Evolutionary conservation across 768 basidiomycete species (phyloP).

Genomic region (Tulasnella sp.): DNA sequence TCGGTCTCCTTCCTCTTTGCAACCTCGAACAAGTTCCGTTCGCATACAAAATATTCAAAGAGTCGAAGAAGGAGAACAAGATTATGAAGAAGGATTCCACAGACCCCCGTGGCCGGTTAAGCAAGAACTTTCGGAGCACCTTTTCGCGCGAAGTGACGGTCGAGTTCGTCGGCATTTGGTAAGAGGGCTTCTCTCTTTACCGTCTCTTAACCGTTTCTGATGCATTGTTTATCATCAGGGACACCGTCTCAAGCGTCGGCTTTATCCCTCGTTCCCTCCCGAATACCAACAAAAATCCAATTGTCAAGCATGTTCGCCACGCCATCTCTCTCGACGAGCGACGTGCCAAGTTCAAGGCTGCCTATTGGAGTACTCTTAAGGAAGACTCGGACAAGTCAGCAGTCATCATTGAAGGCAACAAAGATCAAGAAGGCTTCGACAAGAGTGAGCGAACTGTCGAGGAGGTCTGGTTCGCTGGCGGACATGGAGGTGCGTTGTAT

Average conservation of each 20-base stretch:
- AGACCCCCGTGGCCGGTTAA: constrained; percentile 31
- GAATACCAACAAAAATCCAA: constrained; percentile 17
- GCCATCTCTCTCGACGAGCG: constrained; percentile 42
- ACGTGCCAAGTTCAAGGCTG: constrained; percentile 41
- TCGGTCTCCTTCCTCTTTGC: constrained; percentile 69
- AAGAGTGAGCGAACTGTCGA: not conserved
- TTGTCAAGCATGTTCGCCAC: constrained; percentile 41
- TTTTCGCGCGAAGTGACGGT: constrained; percentile 67
- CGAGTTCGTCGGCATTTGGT: constrained; percentile 83
- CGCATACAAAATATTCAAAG: constrained; percentile 72
- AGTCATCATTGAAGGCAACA: not conserved
- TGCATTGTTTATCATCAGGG: not conserved
- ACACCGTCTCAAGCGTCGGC: constrained; percentile 30
- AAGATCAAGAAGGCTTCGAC: not conserved
- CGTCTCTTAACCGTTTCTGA: not conserved
- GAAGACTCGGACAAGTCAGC: not conserved
- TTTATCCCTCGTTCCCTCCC: constrained; percentile 28
- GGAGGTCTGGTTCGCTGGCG: constrained; percentile 34
- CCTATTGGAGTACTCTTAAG: not conserved
- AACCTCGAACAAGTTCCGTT: constrained; percentile 73
- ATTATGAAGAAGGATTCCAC: constrained; percentile 40
- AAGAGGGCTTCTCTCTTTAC: constrained; percentile 31
- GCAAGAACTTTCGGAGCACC: constrained; percentile 67
- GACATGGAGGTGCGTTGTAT: constrained; percentile 21
- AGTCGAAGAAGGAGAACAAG: constrained; percentile 50